Base-by-base conservation (phyloP, 2,329 filamentous ascomycete genomes). In the Calcarisporium arbuscula region DNA sequence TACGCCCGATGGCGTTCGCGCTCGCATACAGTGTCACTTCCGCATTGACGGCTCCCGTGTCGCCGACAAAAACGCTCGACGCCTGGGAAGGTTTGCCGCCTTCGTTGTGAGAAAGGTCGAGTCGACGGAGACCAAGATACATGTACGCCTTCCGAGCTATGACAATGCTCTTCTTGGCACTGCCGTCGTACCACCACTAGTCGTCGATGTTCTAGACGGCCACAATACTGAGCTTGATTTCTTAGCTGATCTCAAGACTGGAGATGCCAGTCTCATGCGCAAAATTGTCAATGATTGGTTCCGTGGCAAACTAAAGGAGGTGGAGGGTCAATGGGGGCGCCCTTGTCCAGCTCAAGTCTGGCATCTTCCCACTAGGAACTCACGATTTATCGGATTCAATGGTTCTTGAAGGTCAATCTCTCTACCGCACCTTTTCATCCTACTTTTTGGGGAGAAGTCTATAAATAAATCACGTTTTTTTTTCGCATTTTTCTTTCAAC, bases 251-350 rank as follows among this genome's bases (percentile, higher is more conserved):
- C 61, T 96, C 25, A 65, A 73, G 23, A 82, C 87, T 18, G 89
- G 88, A 19, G 77, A 88, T 49, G 65, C 85, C 11, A 78, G 88
- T 35, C 82, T 80, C 6, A 78, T 95, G 47, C 80, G 85, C 40
- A 74, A 73, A 39, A 74, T 96, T 43, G 87, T 85, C 30, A 87
- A 92, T 55, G 84, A 95, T 57, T 96, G 87, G 80, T 64, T 98
- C 40, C 79, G 85, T 35, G 88, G 89, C 25, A 80, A 77, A 35
- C 65, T 96, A 38, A 73, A 78, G 9, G 68, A 73, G 37, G 62
- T 98, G 38, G 77, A 74, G n/a, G 41, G 65, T 96, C 11, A 70
- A 80, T 35, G 90, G 83, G 28, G 82, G 81, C 50, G 81, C 86
- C 18, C 66, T 80, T 25, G 67, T 96, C 23, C 70, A 72, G 20